Evolutionary conservation across 768 basidiomycete species (phyloP).

Genomic region (Collybiopsis luxurians): DNA sequence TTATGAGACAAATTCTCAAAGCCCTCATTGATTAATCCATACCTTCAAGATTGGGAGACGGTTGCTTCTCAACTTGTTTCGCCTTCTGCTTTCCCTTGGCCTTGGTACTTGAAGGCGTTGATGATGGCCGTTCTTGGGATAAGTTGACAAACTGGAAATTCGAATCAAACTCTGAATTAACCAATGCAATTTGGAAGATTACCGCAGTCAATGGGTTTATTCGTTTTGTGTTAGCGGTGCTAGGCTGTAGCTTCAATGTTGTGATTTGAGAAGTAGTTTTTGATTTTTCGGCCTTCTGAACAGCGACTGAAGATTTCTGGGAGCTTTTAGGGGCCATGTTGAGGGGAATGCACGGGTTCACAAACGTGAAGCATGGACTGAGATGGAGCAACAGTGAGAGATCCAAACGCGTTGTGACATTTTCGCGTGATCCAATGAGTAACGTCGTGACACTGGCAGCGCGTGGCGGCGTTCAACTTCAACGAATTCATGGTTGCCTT

Average conservation of each 20-base stretch:
- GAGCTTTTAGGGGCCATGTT: background rate
- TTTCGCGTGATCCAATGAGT: no score
- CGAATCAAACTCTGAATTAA: background rate
- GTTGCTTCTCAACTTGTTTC: constrained; percentile 7
- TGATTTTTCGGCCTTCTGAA: background rate
- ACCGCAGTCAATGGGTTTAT: constrained; percentile 24
- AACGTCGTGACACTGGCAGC: no score
- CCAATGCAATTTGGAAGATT: background rate
- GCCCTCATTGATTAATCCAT: constrained; percentile 5
- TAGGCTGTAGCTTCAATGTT: constrained; percentile 3
- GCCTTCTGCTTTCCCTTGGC: constrained; percentile 17
- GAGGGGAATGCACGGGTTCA: no score
- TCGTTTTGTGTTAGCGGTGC: constrained; percentile 5
- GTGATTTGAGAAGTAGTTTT: background rate
- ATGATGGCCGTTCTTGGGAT: background rate
- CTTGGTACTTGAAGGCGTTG: constrained; percentile 7
- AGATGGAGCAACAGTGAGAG: no score
- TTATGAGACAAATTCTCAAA: background rate
- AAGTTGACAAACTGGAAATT: constrained; percentile 16
- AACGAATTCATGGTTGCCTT: no score
- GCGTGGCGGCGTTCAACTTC: no score
- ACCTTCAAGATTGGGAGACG: background rate
- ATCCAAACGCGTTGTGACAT: no score
- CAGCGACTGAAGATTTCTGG: background rate
- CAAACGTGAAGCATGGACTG: no score